A percentile compares a stretch with the other conserved stretches of the same genome.
These are phyloP conservation scores for Schoenoplectus triqueter DNA, from an alignment of 202 grass and related monocot genomes.

Conservation along the genomic window DNA sequence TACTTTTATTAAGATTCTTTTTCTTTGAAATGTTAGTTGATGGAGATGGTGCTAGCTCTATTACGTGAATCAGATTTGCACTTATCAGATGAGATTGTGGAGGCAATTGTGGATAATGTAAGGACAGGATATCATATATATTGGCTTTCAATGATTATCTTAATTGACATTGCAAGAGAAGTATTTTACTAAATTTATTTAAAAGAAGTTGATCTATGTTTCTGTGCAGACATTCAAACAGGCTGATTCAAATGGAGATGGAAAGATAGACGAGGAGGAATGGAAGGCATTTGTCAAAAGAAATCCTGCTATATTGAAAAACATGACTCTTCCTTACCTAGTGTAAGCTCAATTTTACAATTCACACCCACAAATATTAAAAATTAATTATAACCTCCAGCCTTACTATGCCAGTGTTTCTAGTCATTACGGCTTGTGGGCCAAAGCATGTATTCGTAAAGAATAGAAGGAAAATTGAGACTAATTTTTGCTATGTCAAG, in stretches of 20 bases:
- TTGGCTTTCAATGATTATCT: neutral
- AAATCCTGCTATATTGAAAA: slow-evolving; percentile 67
- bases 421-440: neutral
- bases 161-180: neutral
- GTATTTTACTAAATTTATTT: neutral
- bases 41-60: slow-evolving; percentile 81
- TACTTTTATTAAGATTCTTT: neutral
- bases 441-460: neutral
- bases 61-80: slow-evolving; percentile 65
- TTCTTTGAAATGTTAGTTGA: slow-evolving; percentile 49
- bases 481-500: neutral
- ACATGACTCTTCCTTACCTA: slow-evolving; percentile 86
- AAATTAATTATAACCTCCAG: neutral
- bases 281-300: slow-evolving; percentile 71
- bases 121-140: neutral
- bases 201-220: neutral
- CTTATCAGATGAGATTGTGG: slow-evolving; percentile 54
- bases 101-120: slow-evolving; percentile 73
- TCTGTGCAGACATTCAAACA: slow-evolving; percentile 70
- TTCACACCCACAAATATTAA: slow-evolving; percentile 15
- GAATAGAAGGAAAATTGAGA: neutral
- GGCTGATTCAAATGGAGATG: slow-evolving; percentile 77
- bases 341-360: slow-evolving; percentile 50
- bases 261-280: slow-evolving; percentile 69
- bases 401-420: neutral